Evolutionary conservation across 208 protist genomes (phyloP), one percentile per base, ranked within the genome.

Genomic region (Trypanosoma brucei): DNA sequence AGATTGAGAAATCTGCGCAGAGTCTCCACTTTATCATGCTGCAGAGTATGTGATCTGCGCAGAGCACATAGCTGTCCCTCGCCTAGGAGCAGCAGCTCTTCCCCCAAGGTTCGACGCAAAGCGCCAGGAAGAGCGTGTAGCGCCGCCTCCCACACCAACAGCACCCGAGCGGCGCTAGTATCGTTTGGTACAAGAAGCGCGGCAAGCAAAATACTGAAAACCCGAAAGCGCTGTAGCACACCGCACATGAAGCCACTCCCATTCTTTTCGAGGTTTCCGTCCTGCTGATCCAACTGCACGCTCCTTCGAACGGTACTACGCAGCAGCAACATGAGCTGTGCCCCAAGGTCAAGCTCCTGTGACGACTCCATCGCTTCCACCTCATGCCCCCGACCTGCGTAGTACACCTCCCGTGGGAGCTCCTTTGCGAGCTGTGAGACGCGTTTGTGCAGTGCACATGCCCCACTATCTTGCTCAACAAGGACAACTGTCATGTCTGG

Each of bases 61-160:
- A 58, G 39, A 22, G 49, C 65, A 14, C 42, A 13, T 2, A 57
- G 50, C 40, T 70, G 65, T n/a, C 46, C 55, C 14, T 71, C 58
- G 5, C 65, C 65, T 31, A 71, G 65, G 3, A 40, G 34, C 6
- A 63, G 37, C 30, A 71, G 35, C 35, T 71, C 65, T 37, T 38
- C 36, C 2, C 22, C 57, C 30, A 71, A 44, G n/a, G 57, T 34
- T 52, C 36, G 36, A 4, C 49, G 57, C 33, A 59, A 36, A 35
- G 49, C n/a, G 39, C 50, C 52, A 31, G 58, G 53, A 3, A 73
- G 8, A 3, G n/a, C 40, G 45, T 42, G 30, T 7, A 73, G 33
- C 22, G 57, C 60, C 6, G 68, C 39, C 54, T 63, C 68, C 68
- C 68, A 73, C 49, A 67, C 56, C 7, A 68, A 35, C 31, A 73